Conservation (phyloP, 352 stramenopile species). For the Globisporangium carolinianum region DNA sequence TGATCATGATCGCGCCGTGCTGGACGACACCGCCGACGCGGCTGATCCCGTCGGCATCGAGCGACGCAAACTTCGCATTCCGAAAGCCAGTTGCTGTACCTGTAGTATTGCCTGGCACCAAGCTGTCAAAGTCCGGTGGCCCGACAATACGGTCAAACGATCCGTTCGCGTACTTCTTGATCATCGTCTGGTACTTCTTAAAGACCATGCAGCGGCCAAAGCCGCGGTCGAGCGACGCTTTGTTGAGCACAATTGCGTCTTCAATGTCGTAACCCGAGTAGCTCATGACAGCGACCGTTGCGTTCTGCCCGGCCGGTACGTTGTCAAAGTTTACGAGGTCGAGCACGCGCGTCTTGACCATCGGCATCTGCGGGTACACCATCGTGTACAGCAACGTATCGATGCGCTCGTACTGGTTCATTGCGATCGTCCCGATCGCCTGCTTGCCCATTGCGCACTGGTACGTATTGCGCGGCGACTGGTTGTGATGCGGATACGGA, state of each 20-base stretch:
- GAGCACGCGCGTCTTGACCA: conserved; percentile 98
- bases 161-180: conserved; percentile 97
- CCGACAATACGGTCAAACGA: conserved; percentile 93
- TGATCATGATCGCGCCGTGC: conserved; percentile 96
- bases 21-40: conserved; percentile 85
- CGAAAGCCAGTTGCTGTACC: conserved; percentile 30
- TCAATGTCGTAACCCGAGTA: conserved; percentile 99
- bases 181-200: conserved; percentile 96
- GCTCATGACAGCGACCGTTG: conserved; percentile 99
- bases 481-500: conserved; percentile 99
- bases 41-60: conserved; percentile 97
- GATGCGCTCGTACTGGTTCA: conserved; percentile 99
- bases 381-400: conserved; percentile 99
- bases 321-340: conserved; percentile 99
- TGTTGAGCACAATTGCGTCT: conserved; percentile 99
- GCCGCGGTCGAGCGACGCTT: conserved; percentile 94
- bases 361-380: conserved; percentile 98
- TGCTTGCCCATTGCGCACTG: conserved; percentile 99
- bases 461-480: conserved; percentile 99
- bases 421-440: conserved; percentile 98
- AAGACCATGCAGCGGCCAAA: conserved; percentile 99
- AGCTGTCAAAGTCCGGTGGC: conserved; percentile 82
- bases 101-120: conserved; percentile 17
- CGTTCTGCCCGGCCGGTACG: conserved; percentile 98
- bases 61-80: conserved; percentile 89